Conservation (phyloP, 2,329 filamentous ascomycete species). For the Ceratocystis cacaofunesta region DNA sequence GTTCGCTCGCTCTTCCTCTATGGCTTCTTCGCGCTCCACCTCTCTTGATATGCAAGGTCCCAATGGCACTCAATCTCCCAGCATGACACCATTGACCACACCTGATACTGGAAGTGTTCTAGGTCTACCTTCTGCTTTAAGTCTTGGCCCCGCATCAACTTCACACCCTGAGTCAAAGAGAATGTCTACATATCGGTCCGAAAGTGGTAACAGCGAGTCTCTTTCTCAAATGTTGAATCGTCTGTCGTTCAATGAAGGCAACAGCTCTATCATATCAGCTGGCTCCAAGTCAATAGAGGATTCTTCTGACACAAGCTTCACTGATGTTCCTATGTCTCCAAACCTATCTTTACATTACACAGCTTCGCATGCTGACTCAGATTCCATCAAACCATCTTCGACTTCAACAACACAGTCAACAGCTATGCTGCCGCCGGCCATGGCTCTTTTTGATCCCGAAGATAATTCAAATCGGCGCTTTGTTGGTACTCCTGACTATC, state of each 20-base stretch:
- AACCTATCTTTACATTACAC: constrained; percentile 35
- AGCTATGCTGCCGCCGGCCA: constrained; percentile 73
- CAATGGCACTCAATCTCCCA: constrained; percentile 52
- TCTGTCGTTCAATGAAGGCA: constrained; percentile 56
- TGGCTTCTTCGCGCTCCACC: constrained; percentile 79
- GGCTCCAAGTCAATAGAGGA: constrained; percentile 50
- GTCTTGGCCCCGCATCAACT: constrained; percentile 39
- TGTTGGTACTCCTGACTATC: constrained; percentile 91
- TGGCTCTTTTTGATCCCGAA: constrained; percentile 79
- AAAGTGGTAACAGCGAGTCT: constrained; percentile 81
- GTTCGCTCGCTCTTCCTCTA: constrained; percentile 70
- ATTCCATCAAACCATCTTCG: constrained; percentile 27
- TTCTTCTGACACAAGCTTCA: constrained; percentile 24
- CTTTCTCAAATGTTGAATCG: constrained; percentile 68
- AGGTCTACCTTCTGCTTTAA: constrained; percentile 91
- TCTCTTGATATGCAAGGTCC: constrained; percentile 61
- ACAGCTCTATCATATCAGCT: constrained; percentile 26
- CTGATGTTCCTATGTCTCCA: constrained; percentile 64
- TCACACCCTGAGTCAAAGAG: constrained; percentile 35
- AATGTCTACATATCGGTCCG: constrained; percentile 66
- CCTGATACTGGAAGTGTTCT: constrained; percentile 50
- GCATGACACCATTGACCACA: constrained; percentile 72
- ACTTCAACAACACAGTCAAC: constrained; percentile 37
- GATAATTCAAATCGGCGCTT: constrained; percentile 75
- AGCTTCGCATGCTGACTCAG: constrained; percentile 5